Base-by-base conservation (phyloP, 495 filamentous ascomycete genomes). In the Aspergillus taichungensis region DNA sequence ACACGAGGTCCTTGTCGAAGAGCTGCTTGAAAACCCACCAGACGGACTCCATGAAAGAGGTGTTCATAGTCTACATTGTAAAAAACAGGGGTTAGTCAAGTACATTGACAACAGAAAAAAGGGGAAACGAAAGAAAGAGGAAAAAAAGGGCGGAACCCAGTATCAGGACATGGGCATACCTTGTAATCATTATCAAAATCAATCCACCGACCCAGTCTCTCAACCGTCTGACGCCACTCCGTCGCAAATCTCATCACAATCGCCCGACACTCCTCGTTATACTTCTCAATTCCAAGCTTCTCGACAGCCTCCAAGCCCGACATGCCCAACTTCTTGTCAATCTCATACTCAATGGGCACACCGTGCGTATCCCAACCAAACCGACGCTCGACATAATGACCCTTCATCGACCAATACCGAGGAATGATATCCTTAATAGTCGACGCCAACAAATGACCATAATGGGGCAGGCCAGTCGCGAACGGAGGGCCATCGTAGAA, bases 111-210 rank as follows among this genome's bases (percentile, higher is more conserved):
- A 7, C 8, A 10, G 8, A 13, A 13, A 12, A 43, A 1, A 29
- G 4, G 8, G 8, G 45, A 29, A 30, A 18, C 4, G 14, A 13
- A 28, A 9, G 30, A 3, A 8, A 30, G 24, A 48, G 13, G 38
- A 11, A 32, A 28, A 6, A 24, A 34, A 24, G n/a, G 18, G 6
- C 24, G 29, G 6, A 34, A 28, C 33, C 18, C 29, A 31, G 2
- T 18, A 1, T 6, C 10, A 27, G 11, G 35, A 42, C 54, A 12
- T 45, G 11, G 35, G 41, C 54, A 12, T 45, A 84, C 84, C 81
- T 96, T 96, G 73, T 96, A 96, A 57, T 95, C 89, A 57, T 94
- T 92, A 65, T 97, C 94, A 48, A 97, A 95, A 67, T 98, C 94
- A 54, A 97, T 89, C 92, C 94, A 98, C 43, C 94, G 85, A 37